A percentile compares a stretch with the other conserved stretches of the same genome.
phyloP scores from a whole-genome alignment of 163 green algal genomes.

The Scenedesmus sp. region DNA sequence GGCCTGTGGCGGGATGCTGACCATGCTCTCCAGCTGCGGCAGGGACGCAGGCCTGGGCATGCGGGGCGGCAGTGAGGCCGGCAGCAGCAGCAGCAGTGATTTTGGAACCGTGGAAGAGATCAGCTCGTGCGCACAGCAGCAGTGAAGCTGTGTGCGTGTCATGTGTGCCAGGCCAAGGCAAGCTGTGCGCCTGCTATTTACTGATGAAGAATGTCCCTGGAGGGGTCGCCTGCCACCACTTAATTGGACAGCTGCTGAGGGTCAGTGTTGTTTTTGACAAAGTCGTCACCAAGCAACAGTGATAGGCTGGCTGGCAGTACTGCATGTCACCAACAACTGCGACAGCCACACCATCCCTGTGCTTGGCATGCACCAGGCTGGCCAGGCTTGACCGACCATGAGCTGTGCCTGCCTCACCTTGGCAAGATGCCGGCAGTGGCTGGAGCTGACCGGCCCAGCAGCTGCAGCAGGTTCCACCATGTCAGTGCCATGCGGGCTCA shows the following conservation, averaged over 20 bases:
- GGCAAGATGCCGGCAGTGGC: constrained; percentile 6
- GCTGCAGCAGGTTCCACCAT: neutral
- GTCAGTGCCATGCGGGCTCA: neutral
- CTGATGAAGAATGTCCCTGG: too few species aligned
- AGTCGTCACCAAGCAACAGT: too few species aligned
- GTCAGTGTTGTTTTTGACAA: too few species aligned
- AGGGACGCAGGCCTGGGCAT: neutral
- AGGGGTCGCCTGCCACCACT: too few species aligned
- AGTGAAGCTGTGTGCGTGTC: too few species aligned
- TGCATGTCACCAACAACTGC: too few species aligned
- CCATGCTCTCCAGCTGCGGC: neutral
- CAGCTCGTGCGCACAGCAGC: neutral
- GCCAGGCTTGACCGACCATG: neutral
- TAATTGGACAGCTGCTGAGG: too few species aligned
- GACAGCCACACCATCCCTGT: too few species aligned
- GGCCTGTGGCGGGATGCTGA: neutral
- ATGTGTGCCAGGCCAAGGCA: too few species aligned
- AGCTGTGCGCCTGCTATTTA: too few species aligned
- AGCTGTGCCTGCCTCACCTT: constrained; percentile 8
- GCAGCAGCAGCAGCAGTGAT: neutral
- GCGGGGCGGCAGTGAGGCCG: neutral
- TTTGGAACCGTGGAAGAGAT: neutral
- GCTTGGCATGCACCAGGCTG: neutral
- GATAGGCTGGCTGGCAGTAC: too few species aligned
- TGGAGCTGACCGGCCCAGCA: neutral